Evolutionary conservation across 805 yeast genomes (phyloP).

Genomic region (Millerozyma acaciae): DNA sequence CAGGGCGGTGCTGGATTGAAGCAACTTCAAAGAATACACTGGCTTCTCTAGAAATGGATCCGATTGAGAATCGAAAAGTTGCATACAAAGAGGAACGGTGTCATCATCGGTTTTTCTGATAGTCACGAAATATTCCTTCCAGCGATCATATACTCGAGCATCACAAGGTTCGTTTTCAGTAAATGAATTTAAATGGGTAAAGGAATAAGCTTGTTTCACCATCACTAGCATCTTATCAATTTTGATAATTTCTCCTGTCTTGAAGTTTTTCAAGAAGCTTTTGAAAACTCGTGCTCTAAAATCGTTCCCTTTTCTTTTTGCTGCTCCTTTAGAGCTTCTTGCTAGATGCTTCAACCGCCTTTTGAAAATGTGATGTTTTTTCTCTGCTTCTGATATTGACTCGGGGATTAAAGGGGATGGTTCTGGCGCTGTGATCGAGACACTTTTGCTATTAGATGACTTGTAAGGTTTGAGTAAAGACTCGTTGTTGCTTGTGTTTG

Average conservation of each 20-base stretch:
- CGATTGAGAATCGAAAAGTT: conserved; percentile 50
- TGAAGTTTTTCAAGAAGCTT: conserved; percentile 25
- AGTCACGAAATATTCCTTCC: conserved; percentile 78
- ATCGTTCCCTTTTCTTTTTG: conserved; percentile 13
- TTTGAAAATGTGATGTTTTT: conserved; percentile 12
- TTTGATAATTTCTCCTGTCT: conserved; percentile 61
- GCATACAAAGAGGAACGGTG: conserved; percentile 53
- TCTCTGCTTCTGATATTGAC: conserved; percentile 10
- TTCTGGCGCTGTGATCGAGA: conserved; percentile 19
- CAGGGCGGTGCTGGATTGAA: conserved; percentile 28
- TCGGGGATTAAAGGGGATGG: conserved; percentile 15
- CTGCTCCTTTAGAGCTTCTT: conserved; percentile 19
- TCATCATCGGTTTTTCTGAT: conserved; percentile 57
- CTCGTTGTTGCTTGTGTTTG: no score
- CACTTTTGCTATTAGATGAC: conserved; percentile 1
- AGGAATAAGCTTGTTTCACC: conserved; percentile 40
- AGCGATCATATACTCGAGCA: conserved; percentile 59
- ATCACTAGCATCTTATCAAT: conserved; percentile 67
- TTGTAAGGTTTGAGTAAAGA: no score
- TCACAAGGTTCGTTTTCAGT: conserved; percentile 51
- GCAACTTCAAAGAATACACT: conserved; percentile 16
- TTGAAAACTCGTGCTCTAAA: conserved; percentile 17
- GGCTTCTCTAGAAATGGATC: conserved; percentile 18
- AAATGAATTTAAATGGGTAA: conserved; percentile 18
- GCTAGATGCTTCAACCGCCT: conserved; percentile 23